Conservation (phyloP, 176 grass and related monocot genomes). For the Triticum dicoccoides region DNA sequence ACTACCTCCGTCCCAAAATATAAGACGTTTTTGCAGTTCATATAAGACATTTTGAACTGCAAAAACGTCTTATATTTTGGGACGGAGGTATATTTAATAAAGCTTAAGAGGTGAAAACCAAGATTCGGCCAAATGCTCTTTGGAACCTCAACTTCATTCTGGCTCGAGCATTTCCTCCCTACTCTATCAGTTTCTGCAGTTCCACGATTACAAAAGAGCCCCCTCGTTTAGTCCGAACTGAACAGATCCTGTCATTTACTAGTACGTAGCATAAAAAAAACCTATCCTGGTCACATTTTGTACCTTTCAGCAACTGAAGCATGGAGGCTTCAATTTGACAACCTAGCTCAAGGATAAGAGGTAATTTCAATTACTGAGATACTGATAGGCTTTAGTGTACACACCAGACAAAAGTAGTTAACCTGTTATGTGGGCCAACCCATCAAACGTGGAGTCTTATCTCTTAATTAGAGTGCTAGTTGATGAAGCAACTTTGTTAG, state of each 20-base stretch:
- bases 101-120: background rate
- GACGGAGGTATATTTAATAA: no score
- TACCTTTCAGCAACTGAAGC: background rate
- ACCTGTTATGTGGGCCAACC: background rate
- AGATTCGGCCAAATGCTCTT: background rate
- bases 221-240: background rate
- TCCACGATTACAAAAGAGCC: background rate
- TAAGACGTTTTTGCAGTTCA: no score
- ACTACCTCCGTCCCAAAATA: background rate
- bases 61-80: no score
- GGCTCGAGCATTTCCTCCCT: background rate
- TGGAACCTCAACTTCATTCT: background rate
- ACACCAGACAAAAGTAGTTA: background rate
- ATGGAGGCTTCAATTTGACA: constrained; percentile 2
- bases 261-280: background rate
- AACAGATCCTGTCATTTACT: background rate
- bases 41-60: no score
- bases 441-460: no score
- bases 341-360: constrained; percentile 5
- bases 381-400: background rate
- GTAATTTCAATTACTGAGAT: background rate
- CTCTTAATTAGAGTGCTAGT: no score
- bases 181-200: background rate
- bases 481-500: no score
- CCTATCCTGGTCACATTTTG: background rate